phyloP scores from a whole-genome alignment of 441 rosid species.

The Isatis lusitanica region DNA sequence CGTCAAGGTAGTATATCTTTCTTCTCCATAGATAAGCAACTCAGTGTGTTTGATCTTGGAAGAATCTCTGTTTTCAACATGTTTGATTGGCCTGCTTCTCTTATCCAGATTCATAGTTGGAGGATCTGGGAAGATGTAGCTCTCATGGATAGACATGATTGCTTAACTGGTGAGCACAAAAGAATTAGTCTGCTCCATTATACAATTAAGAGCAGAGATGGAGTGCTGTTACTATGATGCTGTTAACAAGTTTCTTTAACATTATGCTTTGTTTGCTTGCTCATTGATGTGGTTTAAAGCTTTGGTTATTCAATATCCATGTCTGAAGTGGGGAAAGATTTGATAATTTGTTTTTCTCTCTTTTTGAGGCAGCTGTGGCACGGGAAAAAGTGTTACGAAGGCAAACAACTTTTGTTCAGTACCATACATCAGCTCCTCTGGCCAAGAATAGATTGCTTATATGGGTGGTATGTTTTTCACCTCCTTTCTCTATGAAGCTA shows the following conservation, averaged over 20 bases:
- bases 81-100: background rate
- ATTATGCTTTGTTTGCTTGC: background rate
- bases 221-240: background rate
- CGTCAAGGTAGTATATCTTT: slow-evolving; percentile 59
- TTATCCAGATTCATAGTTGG: slow-evolving; percentile 83
- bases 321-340: background rate
- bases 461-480: slow-evolving; percentile 67
- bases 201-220: background rate
- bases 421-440: slow-evolving; percentile 60
- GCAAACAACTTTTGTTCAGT: slow-evolving; percentile 74
- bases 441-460: slow-evolving; percentile 55
- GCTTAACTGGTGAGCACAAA: slow-evolving; percentile 55
- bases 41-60: background rate
- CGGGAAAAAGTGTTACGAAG: slow-evolving; percentile 56
- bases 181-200: background rate
- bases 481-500: background rate
- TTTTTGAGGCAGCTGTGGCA: slow-evolving; percentile 50
- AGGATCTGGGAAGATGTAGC: slow-evolving; percentile 87
- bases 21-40: background rate
- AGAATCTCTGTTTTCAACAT: background rate
- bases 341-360: background rate
- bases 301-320: background rate
- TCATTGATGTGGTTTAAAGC: background rate
- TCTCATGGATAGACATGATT: slow-evolving; percentile 59
- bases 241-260: slow-evolving; percentile 5